Evolutionary conservation across 768 basidiomycete species (phyloP).

Genomic region (Leccinum uliginosum): DNA sequence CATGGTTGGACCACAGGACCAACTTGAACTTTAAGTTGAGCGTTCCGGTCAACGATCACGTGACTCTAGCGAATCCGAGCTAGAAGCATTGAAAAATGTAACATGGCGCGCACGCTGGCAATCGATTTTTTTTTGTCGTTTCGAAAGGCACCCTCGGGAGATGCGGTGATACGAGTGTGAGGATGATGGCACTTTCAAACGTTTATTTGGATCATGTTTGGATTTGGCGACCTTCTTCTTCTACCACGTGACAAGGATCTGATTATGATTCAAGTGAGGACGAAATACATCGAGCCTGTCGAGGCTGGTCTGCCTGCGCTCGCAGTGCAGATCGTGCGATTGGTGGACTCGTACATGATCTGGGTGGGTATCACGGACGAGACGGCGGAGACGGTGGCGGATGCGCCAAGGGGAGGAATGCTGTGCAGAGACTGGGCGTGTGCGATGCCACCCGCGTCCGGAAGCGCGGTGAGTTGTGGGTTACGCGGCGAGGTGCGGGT

Average conservation of each 20-base stretch:
- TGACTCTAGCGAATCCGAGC: background rate
- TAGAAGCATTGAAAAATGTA: too few relatives aligned
- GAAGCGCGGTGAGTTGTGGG: slow-evolving; percentile 20
- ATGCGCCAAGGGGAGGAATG: slow-evolving; percentile 49
- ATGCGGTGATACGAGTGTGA: background rate
- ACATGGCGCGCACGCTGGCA: background rate
- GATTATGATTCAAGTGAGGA: slow-evolving; percentile 37
- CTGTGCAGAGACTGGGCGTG: slow-evolving; percentile 78
- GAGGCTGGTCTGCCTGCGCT: slow-evolving; percentile 54
- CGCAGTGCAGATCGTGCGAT: slow-evolving; percentile 59
- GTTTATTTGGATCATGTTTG: too few relatives aligned
- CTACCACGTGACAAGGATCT: slow-evolving; percentile 20
- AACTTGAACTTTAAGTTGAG: background rate
- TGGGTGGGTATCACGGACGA: slow-evolving; percentile 68
- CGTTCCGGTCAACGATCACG: background rate
- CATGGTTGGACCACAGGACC: background rate
- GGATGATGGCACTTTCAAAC: background rate
- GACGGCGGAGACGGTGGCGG: slow-evolving; percentile 39
- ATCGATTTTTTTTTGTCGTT: too few relatives aligned
- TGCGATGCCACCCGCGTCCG: slow-evolving; percentile 58
- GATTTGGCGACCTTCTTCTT: too few relatives aligned
- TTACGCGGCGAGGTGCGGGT: background rate
- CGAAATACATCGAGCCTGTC: slow-evolving; percentile 45
- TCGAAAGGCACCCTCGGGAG: too few relatives aligned
- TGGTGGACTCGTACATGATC: slow-evolving; percentile 76